Evolutionary conservation across 1,284 basidiomycete genomes (phyloP), one percentile per base, ranked within the genome.

Genomic region (Fistulinella cinereoalba): DNA sequence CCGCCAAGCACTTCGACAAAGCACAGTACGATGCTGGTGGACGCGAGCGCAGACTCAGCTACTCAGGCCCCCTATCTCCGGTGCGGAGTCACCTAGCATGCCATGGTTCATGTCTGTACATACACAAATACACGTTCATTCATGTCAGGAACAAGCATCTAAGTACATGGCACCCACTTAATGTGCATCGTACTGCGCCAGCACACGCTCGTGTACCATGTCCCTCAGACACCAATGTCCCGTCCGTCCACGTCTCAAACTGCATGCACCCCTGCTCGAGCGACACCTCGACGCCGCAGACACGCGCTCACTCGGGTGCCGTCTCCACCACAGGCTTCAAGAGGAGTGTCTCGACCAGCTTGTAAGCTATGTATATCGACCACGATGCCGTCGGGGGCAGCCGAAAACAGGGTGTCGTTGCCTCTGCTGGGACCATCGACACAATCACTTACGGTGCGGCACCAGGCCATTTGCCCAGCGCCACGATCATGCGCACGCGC

Each of bases 311-410:
- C n/a, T 77, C 69, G n/a, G 58, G 52, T 3, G 62, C 70, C 62
- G 66, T 18, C 9, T 57, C 60, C 53, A 72, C 71, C 5, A 83
- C 86, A 6, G 88, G 62, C 36, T 63, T 57, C 25, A 91, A 65
- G 40, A 91, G 61, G 0, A 87, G 80, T 11, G 88, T 89, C 55
- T 82, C 77, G 1, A 85, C 80, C 0, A 92, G 92, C 60, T 86
- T 87, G 68, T 97, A 97, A 18, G 92, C 92, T n/a, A n/a, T n/a
- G n/a, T 85, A 96, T 89, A 58, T 97, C 94, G 23, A 97, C 76
- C 4, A 92, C 84, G 11, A 96, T 87, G 9, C 73, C 78, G 1
- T 67, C 70, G 43, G 66, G 61, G 2, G 63, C 60, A 39, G 64
- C 65, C n/a, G n/a, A n/a, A 54, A 84, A 85, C 21, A 88, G 55